Conservation (phyloP, 2,329 filamentous ascomycete genomes). For the Sarocladiaceae sp. region DNA sequence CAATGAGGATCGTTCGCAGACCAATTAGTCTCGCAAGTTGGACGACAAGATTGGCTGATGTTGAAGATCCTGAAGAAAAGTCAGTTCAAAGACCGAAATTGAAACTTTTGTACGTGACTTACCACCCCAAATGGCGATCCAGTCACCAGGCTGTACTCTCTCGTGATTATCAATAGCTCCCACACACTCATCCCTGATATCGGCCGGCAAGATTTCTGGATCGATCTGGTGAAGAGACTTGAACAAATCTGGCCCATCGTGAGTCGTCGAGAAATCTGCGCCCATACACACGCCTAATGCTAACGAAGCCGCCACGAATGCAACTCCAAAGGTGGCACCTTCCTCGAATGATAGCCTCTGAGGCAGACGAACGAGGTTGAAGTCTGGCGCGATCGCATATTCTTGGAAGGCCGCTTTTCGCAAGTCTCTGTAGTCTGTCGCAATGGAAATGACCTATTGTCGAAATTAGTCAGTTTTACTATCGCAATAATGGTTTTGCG, state of each 20-base stretch:
- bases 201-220: constrained; percentile 46
- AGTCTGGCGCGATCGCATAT: constrained; percentile 61
- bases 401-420: constrained; percentile 70
- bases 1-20: constrained; percentile 60
- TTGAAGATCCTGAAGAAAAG: constrained; percentile 52
- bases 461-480: too few relatives aligned
- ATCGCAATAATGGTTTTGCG: too few relatives aligned
- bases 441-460: constrained; percentile 53
- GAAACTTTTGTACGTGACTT: constrained; percentile 18
- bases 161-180: constrained; percentile 46
- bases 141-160: constrained; percentile 57
- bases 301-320: constrained; percentile 65
- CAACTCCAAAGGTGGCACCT: constrained; percentile 63
- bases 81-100: neutral
- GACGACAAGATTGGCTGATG: constrained; percentile 61
- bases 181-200: constrained; percentile 62
- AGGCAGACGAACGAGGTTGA: constrained; percentile 62
- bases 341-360: constrained; percentile 45
- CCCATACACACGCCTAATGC: constrained; percentile 67
- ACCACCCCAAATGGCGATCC: constrained; percentile 72
- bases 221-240: constrained; percentile 43
- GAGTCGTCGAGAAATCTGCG: constrained; percentile 53
- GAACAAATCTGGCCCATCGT: constrained; percentile 55
- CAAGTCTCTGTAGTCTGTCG: constrained; percentile 69
- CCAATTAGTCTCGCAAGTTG: constrained; percentile 66